Percentiles rank a stretch among this genome's conserved stretches.
These are phyloP conservation scores for Fusarium xyrophilum DNA, from an alignment of 2,329 filamentous ascomycete species.

Conservation along the genomic window DNA sequence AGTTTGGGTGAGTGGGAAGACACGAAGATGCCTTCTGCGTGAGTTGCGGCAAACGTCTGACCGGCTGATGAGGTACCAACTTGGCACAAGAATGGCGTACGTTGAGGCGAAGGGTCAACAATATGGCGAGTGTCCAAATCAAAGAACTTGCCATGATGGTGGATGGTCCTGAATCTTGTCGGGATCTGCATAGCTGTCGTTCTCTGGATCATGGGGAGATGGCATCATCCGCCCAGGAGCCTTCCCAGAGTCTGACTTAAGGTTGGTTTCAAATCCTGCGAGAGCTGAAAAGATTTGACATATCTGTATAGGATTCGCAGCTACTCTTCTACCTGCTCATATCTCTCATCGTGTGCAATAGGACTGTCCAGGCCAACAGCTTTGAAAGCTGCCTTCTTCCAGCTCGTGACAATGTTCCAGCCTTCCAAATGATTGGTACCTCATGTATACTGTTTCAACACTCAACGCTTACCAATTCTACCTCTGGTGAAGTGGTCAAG, in stretches of 20 bases:
- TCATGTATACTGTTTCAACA: fast-evolving
- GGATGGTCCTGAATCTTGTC: conserved; percentile 66
- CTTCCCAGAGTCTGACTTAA: conserved; percentile 56
- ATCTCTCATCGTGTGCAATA: conserved; percentile 67
- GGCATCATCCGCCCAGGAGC: conserved; percentile 65
- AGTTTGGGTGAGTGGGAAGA: conserved; percentile 59
- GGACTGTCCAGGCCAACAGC: conserved; percentile 65
- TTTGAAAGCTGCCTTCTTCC: conserved; percentile 64
- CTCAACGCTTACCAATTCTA: conserved; percentile 48
- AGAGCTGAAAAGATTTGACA: background rate
- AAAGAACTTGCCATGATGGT: conserved; percentile 66
- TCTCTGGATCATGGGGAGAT: conserved; percentile 59
- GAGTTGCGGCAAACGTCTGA: conserved; percentile 61
- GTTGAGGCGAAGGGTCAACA: conserved; percentile 62
- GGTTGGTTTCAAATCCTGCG: background rate
- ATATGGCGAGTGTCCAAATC: conserved; percentile 53
- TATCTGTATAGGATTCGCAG: conserved; percentile 68
- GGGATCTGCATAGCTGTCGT: conserved; percentile 65
- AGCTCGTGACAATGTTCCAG: conserved; percentile 70
- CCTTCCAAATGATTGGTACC: conserved; percentile 42
- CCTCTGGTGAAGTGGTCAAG: conserved; percentile 68
- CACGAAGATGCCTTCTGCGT: conserved; percentile 68
- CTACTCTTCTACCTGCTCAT: conserved; percentile 68
- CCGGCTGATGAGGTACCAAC: conserved; percentile 66
- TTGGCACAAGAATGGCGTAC: conserved; percentile 65